Conservation (phyloP, 2,329 filamentous ascomycete genomes). For the Ophiocordyceps camponoti-floridani region DNA sequence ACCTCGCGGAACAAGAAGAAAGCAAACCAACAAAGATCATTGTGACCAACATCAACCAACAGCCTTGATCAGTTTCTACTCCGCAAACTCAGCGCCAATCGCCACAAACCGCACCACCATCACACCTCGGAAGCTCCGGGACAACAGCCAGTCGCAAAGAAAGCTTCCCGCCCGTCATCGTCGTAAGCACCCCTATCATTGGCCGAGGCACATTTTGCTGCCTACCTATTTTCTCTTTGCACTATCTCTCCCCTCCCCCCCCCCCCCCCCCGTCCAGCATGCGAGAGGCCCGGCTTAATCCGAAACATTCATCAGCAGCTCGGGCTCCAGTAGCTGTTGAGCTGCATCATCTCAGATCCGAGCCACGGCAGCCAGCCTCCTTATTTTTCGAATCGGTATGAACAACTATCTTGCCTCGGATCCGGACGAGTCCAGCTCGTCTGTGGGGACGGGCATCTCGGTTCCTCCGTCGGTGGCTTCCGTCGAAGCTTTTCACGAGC, state of each 20-base stretch:
- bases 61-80: too few species aligned
- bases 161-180: not conserved
- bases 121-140: not conserved
- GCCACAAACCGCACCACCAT: too few species aligned
- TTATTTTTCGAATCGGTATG: not conserved
- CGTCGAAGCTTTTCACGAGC: conserved; percentile 23
- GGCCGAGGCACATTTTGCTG: not conserved
- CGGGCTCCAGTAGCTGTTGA: not conserved
- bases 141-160: not conserved
- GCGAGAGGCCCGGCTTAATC: not conserved
- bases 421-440: not conserved
- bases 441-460: not conserved
- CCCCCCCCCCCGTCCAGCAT: not conserved
- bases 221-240: not conserved
- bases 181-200: not conserved
- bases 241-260: too few species aligned
- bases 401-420: not conserved
- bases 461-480: not conserved
- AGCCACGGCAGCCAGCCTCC: not conserved
- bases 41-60: too few species aligned
- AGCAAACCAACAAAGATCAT: too few species aligned
- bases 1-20: too few species aligned
- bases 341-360: not conserved
- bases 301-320: not conserved
- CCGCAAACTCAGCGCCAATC: too few species aligned